Percentiles rank a stretch among this genome's conserved stretches.
Conservation (phyloP, 2,329 filamentous ascomycete species). For the Pseudovirgaria hyperparasitica region DNA sequence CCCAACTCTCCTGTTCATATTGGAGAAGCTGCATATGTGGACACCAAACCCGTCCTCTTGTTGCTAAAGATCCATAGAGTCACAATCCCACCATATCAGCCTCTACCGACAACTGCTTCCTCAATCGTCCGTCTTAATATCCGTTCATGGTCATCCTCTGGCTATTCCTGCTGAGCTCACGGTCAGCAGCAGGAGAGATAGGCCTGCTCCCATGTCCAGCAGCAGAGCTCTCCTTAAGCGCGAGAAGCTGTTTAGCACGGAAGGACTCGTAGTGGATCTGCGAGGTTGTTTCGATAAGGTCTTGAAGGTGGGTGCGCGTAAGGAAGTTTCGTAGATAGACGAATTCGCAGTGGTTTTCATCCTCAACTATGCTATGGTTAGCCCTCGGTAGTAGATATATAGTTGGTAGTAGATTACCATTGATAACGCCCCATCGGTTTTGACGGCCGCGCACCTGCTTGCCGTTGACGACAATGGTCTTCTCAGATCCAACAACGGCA, state of each 20-base stretch:
- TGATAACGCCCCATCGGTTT: conserved; percentile 99
- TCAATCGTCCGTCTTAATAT: too few relatives aligned
- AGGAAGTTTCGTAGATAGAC: conserved; percentile 97
- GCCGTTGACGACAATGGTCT: conserved; percentile 92
- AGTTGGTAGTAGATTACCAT: conserved; percentile 30
- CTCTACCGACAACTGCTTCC: too few relatives aligned
- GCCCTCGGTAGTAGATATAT: conserved; percentile 1
- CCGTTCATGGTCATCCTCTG: conserved; percentile 99
- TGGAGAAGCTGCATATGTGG: too few relatives aligned
- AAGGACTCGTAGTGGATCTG: conserved; percentile 99
- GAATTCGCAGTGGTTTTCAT: conserved; percentile 99
- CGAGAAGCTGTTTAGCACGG: conserved; percentile 96
- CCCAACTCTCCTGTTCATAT: too few relatives aligned
- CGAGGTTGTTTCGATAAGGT: conserved; percentile 96
- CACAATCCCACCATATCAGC: too few relatives aligned
- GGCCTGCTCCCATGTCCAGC: conserved; percentile 69
- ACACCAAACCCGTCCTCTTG: too few relatives aligned
- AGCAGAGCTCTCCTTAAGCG: conserved; percentile 94
- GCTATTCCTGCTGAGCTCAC: conserved; percentile 91
- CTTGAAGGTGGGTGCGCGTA: conserved; percentile 93
- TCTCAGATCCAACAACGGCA: conserved; percentile 94
- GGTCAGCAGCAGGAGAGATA: conserved; percentile 88
- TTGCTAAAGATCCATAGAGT: too few relatives aligned
- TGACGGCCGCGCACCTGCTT: conserved; percentile 96
- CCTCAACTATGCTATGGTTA: conserved; percentile 54